Evolutionary conservation across 2,329 filamentous ascomycete species (phyloP).

Genomic region (Fusarium sp.): DNA sequence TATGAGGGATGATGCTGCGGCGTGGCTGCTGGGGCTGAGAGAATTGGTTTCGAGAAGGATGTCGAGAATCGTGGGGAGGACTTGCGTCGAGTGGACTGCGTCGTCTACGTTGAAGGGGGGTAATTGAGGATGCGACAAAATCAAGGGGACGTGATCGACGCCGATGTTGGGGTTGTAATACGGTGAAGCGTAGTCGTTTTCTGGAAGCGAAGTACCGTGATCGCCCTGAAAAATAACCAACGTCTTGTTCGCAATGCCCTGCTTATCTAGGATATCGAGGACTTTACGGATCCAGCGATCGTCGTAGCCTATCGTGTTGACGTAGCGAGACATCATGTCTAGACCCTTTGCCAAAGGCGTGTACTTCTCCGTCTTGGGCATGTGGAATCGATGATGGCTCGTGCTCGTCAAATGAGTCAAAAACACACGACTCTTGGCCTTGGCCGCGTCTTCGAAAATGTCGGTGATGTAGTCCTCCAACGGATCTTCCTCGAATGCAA

Average conservation of each 20-base stretch:
- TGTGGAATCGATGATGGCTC: constrained; percentile 46
- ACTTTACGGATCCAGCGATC: constrained; percentile 47
- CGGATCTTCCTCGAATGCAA: constrained; percentile 45
- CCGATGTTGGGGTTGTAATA: constrained; percentile 48
- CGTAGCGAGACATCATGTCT: constrained; percentile 46
- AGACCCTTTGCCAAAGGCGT: constrained; percentile 40
- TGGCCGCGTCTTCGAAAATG: constrained; percentile 43
- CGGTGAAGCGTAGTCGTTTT: constrained; percentile 44
- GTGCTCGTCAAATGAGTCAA: constrained; percentile 50
- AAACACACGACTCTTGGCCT: constrained; percentile 47
- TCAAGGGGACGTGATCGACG: constrained; percentile 45
- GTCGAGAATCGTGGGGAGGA: constrained; percentile 48
- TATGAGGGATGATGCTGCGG: constrained; percentile 38
- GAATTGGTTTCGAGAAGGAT: constrained; percentile 46
- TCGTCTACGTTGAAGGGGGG: constrained; percentile 43
- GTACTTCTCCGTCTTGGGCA: constrained; percentile 43
- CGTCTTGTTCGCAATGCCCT: constrained; percentile 47
- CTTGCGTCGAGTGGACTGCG: constrained; percentile 44
- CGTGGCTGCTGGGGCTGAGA: constrained; percentile 30
- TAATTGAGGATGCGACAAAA: constrained; percentile 46
- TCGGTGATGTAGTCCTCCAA: constrained; percentile 48
- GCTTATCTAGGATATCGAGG: constrained; percentile 43
- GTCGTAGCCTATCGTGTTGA: constrained; percentile 47
- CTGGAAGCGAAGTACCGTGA: constrained; percentile 47
- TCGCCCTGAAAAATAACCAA: constrained; percentile 47